These are phyloP conservation scores for Kurtzmaniella cleridarum DNA, from an alignment of 805 yeast species.

Conservation along the genomic window DNA sequence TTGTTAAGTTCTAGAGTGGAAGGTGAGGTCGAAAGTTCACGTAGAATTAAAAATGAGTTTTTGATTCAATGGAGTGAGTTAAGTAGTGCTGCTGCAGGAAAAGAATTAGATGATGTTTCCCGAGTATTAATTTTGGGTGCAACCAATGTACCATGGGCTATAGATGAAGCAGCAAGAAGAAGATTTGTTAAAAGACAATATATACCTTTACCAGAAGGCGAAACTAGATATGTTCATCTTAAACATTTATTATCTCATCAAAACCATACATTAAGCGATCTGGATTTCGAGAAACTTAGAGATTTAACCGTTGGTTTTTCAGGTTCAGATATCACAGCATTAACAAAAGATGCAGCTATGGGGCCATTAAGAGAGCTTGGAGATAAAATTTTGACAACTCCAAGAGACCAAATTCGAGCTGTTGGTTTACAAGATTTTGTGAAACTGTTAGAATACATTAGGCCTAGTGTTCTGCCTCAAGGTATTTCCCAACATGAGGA, in stretches of 20 bases:
- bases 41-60: constrained; percentile 90
- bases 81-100: constrained; percentile 76
- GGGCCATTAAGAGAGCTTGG: constrained; percentile 91
- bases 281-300: constrained; percentile 57
- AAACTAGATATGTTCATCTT: constrained; percentile 72
- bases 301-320: constrained; percentile 72
- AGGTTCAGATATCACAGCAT: constrained; percentile 89
- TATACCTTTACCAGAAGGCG: constrained; percentile 88
- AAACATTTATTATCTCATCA: constrained; percentile 63
- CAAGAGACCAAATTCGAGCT: constrained; percentile 75
- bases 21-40: constrained; percentile 80
- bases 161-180: constrained; percentile 94
- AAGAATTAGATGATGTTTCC: constrained; percentile 42
- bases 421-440: constrained; percentile 68
- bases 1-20: constrained; percentile 70
- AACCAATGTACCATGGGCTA: constrained; percentile 94
- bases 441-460: constrained; percentile 67
- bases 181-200: constrained; percentile 88
- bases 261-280: constrained; percentile 59
- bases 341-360: constrained; percentile 97
- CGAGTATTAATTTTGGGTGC: constrained; percentile 91
- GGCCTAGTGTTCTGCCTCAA: constrained; percentile 84
- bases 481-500: constrained; percentile 76
- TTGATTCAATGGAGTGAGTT: constrained; percentile 92
- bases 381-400: constrained; percentile 64